These are phyloP conservation scores for Knufia fluminis DNA, from an alignment of 2,329 filamentous ascomycete genomes.

Conservation along the genomic window DNA sequence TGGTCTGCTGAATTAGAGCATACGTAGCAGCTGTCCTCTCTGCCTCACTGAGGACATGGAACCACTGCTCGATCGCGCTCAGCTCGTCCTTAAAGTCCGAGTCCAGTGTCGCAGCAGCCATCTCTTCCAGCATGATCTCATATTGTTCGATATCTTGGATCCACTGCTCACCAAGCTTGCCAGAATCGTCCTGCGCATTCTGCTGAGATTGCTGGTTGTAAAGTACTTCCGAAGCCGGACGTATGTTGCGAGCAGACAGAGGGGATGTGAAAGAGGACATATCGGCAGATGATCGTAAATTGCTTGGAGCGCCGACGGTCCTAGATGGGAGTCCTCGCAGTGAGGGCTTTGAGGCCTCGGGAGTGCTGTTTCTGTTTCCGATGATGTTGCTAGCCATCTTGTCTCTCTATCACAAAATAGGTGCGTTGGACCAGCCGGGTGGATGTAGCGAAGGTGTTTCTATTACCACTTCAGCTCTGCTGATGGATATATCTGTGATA, in stretches of 20 bases:
- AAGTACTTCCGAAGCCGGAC: slow-evolving; percentile 86
- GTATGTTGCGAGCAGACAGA: slow-evolving; percentile 66
- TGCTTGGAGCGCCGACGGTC: slow-evolving; percentile 50
- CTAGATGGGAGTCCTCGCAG: slow-evolving; percentile 78
- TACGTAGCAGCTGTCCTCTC: slow-evolving; percentile 93
- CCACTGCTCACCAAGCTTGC: slow-evolving; percentile 95
- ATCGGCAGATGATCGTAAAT: slow-evolving; percentile 89
- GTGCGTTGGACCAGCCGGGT: neutral
- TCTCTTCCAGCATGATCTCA: slow-evolving; percentile 96
- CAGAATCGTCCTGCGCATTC: slow-evolving; percentile 67
- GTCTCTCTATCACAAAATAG: neutral
- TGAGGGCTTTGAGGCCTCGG: slow-evolving; percentile 73
- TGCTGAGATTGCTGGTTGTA: slow-evolving; percentile 69
- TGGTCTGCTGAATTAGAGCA: slow-evolving; percentile 92
- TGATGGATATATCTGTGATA: neutral
- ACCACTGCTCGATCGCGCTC: slow-evolving; percentile 99
- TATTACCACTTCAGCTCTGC: slow-evolving; percentile 4
- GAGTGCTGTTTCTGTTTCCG: slow-evolving; percentile 92
- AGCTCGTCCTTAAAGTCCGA: slow-evolving; percentile 99
- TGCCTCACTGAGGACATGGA: slow-evolving; percentile 90
- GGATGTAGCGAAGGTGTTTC: neutral
- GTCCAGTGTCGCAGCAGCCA: slow-evolving; percentile 96
- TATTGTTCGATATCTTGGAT: slow-evolving; percentile 98
- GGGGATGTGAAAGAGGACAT: slow-evolving; percentile 75
- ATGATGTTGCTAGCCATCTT: slow-evolving; percentile 56